A percentile compares a stretch with the other conserved stretches of the same genome.
Conservation (phyloP, 1,139 yeast species). For the Pichia sp. region DNA sequence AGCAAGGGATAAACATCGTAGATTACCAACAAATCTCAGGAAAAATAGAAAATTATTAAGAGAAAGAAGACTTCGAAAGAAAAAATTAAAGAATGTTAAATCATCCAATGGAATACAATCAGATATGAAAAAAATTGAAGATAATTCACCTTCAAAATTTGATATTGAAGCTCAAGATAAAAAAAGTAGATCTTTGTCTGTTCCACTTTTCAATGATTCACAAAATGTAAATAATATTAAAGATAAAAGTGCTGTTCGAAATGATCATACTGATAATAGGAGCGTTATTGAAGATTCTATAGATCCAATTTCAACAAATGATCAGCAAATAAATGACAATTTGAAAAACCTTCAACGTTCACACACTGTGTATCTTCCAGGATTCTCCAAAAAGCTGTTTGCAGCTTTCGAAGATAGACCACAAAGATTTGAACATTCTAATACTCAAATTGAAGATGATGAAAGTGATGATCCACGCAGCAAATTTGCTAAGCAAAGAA, state of each 20-base stretch:
- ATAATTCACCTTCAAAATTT: conserved; percentile 2
- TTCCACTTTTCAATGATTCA: conserved; percentile 4
- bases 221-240: background rate
- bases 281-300: conserved; percentile 14
- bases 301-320: conserved; percentile 5
- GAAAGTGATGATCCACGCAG: background rate
- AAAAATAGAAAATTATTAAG: conserved; percentile 17
- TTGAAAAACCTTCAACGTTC: conserved; percentile 1
- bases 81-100: conserved; percentile 13
- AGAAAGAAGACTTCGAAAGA: conserved; percentile 16
- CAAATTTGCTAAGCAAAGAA: conserved; percentile 15
- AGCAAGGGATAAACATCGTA: conserved; percentile 44
- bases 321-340: conserved; percentile 5
- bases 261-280: background rate
- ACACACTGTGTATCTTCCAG: conserved; percentile 12
- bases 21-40: conserved; percentile 21
- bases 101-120: conserved; percentile 19
- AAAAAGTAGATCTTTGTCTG: conserved; percentile 10
- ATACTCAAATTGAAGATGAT: conserved; percentile 3
- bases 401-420: conserved; percentile 1
- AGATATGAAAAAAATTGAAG: conserved; percentile 1
- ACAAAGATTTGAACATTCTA: conserved; percentile 9
- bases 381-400: conserved; percentile 7
- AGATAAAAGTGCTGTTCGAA: background rate
- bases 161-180: background rate